Base-by-base conservation (phyloP, 176 grass and related monocot genomes). In the Aegilops bicornis region DNA sequence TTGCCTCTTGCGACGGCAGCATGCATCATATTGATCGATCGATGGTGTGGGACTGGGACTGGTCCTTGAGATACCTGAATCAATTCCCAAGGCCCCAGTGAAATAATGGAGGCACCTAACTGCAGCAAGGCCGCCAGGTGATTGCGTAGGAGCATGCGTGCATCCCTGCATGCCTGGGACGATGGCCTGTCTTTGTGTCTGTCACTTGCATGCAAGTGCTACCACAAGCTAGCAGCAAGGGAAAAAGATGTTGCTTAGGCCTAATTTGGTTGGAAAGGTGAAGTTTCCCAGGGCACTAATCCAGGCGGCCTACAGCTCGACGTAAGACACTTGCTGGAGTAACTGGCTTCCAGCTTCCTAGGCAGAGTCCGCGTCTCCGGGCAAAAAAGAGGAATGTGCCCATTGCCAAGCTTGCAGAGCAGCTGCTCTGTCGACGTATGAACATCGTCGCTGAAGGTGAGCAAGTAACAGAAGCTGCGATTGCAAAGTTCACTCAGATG, bases 1-100 rank as follows among this genome's bases (percentile, higher is more conserved):
- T 69, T 81, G 45, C 78, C 62, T 59, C 42, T 77, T 77, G 29
- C n/a, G 71, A 78, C 10, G 37, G 83, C 76, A 77, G 50, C 50
- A 54, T 54, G 52, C 79, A 90, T 31, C 45, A 61, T 77, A 27
- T 8, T 7, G 12, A 47, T 45, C 3, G 37, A 11, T 23, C 71
- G 25, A 77, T 81, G 13, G 45, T 48, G 45, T 48, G 12, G 43
- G 43, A 45, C 11, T 4, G 43, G 43, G 45, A 48, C 45, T 48
- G 45, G 13, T 14, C 69, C 33, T 36, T 29, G 23, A 59, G 70
- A 86, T 77, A 82, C 70, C 63, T 86, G 72, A 43, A 40, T 6
- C n/a, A 32, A 24, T 65, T 22, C 56, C 20, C n/a, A 33, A 24
- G 63, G 43, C 64, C 56, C 37, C 37, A 82, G 42, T 15, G 8